Evolutionary conservation across 2,329 filamentous ascomycete species (phyloP).

Genomic region (Myriosclerotinia scirpicola): DNA sequence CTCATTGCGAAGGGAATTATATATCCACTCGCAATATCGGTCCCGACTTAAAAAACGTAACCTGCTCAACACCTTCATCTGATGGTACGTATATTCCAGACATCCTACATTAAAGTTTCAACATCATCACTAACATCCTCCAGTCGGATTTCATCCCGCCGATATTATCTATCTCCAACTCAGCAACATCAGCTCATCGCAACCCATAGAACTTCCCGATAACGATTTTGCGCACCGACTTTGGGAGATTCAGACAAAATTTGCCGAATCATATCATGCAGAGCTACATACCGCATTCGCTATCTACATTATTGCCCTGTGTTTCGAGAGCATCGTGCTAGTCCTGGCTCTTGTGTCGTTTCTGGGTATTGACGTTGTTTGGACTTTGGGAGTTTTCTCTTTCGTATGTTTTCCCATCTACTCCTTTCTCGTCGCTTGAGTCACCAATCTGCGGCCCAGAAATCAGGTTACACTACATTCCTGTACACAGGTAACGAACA

Average conservation of each 20-base stretch:
- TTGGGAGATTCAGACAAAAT: slow-evolving; percentile 1
- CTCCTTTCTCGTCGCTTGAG: not conserved
- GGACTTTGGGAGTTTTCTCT: not conserved
- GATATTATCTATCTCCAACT: slow-evolving; percentile 10
- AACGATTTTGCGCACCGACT: slow-evolving; percentile 7
- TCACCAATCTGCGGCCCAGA: not conserved
- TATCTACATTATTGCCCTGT: slow-evolving; percentile 2
- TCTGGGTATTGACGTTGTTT: not conserved
- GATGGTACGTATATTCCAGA: slow-evolving; percentile 11
- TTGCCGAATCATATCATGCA: not conserved
- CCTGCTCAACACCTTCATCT: slow-evolving; percentile 7
- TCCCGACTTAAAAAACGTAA: not conserved
- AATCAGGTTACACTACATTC: not conserved
- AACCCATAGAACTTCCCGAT: not conserved
- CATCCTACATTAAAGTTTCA: not conserved
- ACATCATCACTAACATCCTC: not conserved
- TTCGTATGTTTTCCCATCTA: not conserved
- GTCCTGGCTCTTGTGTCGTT: not conserved
- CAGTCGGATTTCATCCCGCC: slow-evolving; percentile 2
- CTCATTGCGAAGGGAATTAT: slow-evolving; percentile 12
- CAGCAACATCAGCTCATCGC: not conserved
- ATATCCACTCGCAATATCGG: not conserved
- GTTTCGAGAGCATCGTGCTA: not conserved
- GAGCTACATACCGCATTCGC: not conserved
- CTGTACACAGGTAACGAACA: not conserved